Percentiles rank a stretch among this genome's conserved stretches.
phyloP scores from a whole-genome alignment of 768 basidiomycete genomes.

The Tylopilus subfusipes region DNA sequence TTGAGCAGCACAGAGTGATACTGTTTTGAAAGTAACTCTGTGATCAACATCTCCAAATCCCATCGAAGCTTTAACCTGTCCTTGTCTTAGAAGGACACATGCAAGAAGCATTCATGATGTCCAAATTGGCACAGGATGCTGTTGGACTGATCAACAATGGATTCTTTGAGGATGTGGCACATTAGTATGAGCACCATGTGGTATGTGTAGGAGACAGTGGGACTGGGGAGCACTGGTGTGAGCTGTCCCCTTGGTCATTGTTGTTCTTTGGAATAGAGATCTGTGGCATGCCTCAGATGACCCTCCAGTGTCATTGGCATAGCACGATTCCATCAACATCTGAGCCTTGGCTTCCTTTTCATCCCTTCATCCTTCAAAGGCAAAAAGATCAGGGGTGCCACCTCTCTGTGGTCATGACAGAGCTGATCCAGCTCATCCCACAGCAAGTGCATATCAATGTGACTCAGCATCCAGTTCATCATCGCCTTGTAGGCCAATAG shows the following conservation, averaged over 20 bases:
- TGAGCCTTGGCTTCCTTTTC: not conserved
- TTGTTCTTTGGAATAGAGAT: conserved; percentile 23
- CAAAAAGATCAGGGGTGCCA: conserved; percentile 23
- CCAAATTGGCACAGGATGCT: conserved; percentile 36
- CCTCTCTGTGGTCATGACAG: conserved; percentile 7
- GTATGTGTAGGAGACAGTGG: conserved; percentile 31
- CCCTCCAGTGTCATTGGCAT: conserved; percentile 9
- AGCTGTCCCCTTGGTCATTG: conserved; percentile 23
- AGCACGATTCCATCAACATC: not conserved
- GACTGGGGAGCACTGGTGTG: conserved; percentile 15
- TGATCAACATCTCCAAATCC: conserved; percentile 31
- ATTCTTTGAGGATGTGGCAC: conserved; percentile 37
- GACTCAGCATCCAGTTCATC: conserved; percentile 26
- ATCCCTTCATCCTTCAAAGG: conserved; percentile 16
- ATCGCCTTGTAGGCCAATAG: conserved; percentile 27
- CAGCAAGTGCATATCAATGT: conserved; percentile 21
- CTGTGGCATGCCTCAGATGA: conserved; percentile 15
- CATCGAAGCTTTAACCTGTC: conserved; percentile 36
- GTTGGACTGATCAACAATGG: conserved; percentile 38
- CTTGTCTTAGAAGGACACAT: conserved; percentile 49
- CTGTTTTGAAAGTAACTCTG: conserved; percentile 30
- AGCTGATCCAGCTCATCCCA: conserved; percentile 18
- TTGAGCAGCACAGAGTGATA: conserved; percentile 33
- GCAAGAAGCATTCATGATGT: conserved; percentile 42
- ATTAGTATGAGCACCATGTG: conserved; percentile 41